phyloP scores from a whole-genome alignment of 352 stramenopile genomes.

The Phytopythium kandeliae region DNA sequence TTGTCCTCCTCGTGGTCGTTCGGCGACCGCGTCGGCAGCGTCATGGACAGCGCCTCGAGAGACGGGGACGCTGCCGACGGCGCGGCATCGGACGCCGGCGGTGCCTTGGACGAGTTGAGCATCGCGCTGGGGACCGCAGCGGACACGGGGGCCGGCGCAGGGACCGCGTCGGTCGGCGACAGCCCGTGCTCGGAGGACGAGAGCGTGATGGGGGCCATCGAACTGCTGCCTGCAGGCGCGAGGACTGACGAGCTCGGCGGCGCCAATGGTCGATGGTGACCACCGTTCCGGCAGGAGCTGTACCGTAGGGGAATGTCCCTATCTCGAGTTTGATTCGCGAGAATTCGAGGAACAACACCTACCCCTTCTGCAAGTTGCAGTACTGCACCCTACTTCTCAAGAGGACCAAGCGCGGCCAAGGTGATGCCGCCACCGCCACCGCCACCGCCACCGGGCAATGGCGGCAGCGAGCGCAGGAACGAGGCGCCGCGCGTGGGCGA shows the following conservation, averaged over 20 bases:
- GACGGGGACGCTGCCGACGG: constrained; percentile 7
- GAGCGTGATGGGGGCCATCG: constrained; percentile 42
- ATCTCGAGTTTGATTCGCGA: constrained; percentile 1
- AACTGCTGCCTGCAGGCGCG: too few species aligned
- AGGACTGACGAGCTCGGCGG: background rate
- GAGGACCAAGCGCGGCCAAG: too few species aligned
- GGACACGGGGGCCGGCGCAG: background rate
- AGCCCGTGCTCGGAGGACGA: constrained; percentile 14
- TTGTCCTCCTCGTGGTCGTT: constrained; percentile 74
- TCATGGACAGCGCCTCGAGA: constrained; percentile 57
- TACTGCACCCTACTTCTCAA: too few species aligned
- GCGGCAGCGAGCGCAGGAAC: constrained; percentile 17
- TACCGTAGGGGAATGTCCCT: background rate
- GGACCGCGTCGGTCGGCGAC: constrained; percentile 6
- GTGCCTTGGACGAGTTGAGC: constrained; percentile 18
- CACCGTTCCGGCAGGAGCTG: background rate
- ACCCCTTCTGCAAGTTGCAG: too few species aligned
- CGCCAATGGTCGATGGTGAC: constrained; percentile 4
- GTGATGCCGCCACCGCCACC: too few species aligned
- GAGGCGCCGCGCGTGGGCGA: constrained; percentile 47
- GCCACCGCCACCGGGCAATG: constrained; percentile 3
- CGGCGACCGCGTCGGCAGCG: constrained; percentile 37
- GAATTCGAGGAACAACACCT: background rate
- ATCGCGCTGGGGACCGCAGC: constrained; percentile 6
- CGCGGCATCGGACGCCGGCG: constrained; percentile 6